phyloP scores from a whole-genome alignment of 2,329 filamentous ascomycete species.

The Clarireedia paspali region DNA sequence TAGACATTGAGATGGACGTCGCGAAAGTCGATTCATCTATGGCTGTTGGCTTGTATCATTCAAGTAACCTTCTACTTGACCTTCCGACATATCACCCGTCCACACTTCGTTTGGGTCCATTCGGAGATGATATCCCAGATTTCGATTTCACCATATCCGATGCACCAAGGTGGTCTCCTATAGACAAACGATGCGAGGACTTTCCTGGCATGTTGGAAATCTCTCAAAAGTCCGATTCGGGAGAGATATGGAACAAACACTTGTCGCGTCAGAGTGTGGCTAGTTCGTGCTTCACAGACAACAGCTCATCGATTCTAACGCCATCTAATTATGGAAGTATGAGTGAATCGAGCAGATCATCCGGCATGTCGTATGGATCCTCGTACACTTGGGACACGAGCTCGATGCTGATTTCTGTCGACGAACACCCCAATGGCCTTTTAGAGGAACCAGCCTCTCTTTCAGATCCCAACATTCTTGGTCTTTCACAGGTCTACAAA shows the following conservation, averaged over 20 bases:
- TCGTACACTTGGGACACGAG: conserved; percentile 15
- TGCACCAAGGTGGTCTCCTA: neutral
- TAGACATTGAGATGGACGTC: neutral
- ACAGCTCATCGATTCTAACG: conserved; percentile 2
- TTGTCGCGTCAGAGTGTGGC: neutral
- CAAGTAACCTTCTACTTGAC: neutral
- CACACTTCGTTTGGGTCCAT: neutral
- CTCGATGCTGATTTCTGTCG: conserved; percentile 7
- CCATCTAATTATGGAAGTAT: conserved; percentile 2
- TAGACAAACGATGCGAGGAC: neutral
- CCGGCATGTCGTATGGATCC: conserved; percentile 9
- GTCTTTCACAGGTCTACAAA: too few relatives aligned
- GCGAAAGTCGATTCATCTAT: neutral
- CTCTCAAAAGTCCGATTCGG: neutral
- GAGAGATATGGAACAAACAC: neutral
- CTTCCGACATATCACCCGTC: neutral
- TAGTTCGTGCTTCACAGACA: conserved; percentile 9
- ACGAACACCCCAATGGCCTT: neutral
- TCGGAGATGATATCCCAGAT: neutral
- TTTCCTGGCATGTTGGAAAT: neutral
- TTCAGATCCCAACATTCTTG: neutral
- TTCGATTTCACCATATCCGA: neutral
- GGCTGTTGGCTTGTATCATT: neutral
- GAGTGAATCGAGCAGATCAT: conserved; percentile 8
- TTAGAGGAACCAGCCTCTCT: neutral